A percentile compares a stretch with the other conserved stretches of the same genome.
Conservation (phyloP, 371 early-diverging fungal species). For the Mucor sp. region DNA sequence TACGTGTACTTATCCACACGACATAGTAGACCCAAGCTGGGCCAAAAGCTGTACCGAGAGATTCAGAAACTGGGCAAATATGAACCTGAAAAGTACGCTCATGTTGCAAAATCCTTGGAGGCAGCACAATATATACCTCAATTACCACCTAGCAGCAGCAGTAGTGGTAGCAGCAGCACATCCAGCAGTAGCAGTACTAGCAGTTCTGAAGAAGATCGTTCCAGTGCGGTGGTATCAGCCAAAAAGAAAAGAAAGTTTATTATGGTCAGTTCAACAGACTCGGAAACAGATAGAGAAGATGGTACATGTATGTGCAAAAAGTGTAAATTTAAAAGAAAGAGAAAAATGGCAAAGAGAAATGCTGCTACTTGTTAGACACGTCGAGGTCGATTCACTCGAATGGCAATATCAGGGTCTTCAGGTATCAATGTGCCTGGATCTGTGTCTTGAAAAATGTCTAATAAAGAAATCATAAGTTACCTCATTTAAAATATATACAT, state of each 20-base stretch:
- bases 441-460: not conserved
- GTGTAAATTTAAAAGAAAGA: conserved; percentile 57
- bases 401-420: conserved; percentile 5
- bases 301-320: conserved; percentile 66
- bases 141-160: conserved; percentile 55
- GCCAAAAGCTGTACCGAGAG: conserved; percentile 53
- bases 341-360: conserved; percentile 1
- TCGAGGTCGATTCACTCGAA: not conserved
- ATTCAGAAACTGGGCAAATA: conserved; percentile 45
- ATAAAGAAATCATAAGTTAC: not conserved
- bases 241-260: conserved; percentile 17
- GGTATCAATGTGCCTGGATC: not conserved
- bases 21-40: conserved; percentile 71
- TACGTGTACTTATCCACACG: conserved; percentile 73
- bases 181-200: conserved; percentile 32
- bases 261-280: conserved; percentile 53
- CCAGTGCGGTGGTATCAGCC: not conserved
- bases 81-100: conserved; percentile 40
- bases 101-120: conserved; percentile 49
- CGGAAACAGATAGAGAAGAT: conserved; percentile 57
- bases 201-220: conserved; percentile 6
- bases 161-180: conserved; percentile 38
- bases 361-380: not conserved
- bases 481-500: not conserved
- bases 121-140: conserved; percentile 58